Evolutionary conservation across 176 grass and related monocot species (phyloP), one percentile per base, ranked within the genome.

Genomic region (Oryza australiensis): DNA sequence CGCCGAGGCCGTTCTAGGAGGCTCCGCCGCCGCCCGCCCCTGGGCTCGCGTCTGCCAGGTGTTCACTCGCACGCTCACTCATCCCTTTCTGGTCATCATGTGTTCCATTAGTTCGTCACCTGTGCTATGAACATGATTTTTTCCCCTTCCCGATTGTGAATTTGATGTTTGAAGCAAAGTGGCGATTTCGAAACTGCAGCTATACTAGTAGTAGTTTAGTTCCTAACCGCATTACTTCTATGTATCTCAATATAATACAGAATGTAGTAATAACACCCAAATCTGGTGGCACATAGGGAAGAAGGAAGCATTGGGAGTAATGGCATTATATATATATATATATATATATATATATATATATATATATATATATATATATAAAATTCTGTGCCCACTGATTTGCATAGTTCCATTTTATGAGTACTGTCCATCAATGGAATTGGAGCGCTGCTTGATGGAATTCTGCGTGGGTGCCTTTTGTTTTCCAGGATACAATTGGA

Each of bases 21-120:
- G 67, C 64, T 73, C 90, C 71, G 66, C 45, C 80, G 62, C 59
- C 40, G 78, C 43, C 66, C 91, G 92, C 28, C 51, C 66, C 9
- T 97, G 94, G 94, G 70, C 73, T 66, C 89, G 92, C 75, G 59
- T 97, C 45, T 97, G 92, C 74, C 94, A 97, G 94, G 94, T 97
- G 53, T 13, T 28, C 20, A 32, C 62, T 49, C 67, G 55, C 7
- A 0, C 12, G 26, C 49, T 74, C 35, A 26, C 49, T 74, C 35
- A 26, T 46, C n/a, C 38, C n/a, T 73, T 33, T 38, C 16, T 67
- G 7, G 6, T 5, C 24, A 12, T 10, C 51, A 55, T 55, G 51
- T 9, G 20, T 22, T 55, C 4, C 14, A 43, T 67, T 15, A 38
- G 59, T 42, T 79, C 20, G 20, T 55, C 16, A 74, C 0, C 63